Evolutionary conservation across 768 basidiomycete genomes (phyloP), one percentile per base, ranked within the genome.

Genomic region (Inosperma sp.): DNA sequence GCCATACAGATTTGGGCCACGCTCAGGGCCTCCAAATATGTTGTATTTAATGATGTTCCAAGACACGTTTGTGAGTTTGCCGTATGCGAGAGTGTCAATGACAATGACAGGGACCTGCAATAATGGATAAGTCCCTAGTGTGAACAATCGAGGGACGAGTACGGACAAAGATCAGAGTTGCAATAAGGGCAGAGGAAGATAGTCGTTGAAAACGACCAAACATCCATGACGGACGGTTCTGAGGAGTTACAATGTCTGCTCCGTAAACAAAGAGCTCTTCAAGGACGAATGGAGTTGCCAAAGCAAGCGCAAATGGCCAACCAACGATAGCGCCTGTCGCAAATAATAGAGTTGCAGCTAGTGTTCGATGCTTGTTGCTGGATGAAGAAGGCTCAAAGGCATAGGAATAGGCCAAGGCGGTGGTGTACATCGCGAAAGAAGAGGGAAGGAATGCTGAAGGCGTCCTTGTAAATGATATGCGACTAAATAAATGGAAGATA

Each of bases 41-140:
- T 99, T 99, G 76, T 99, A 98, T 44, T 72, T 74, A 59, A 98
- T 68, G 56, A 98, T 94, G 67, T 98, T 96, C 85, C 91, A 92
- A 1, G 95, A 88, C 3, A 91, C 88, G 48, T 95, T 65, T 5
- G 79, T 76, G 33, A 83, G 72, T 51, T 79, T 83, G 16, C 90
- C 90, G 62, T 97, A 99, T 2, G 87, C 91, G 54, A 84, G 72
- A 22, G 85, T 91, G 70, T 99, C 96, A 49, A 97, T 73, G 22
- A 73, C 75, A 51, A 89, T 67, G 57, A 95, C 85, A 2, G 94
- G 93, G 50, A 94, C 68, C 95, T 98, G 26, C 45, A 45, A 16
- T 19, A 12, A 48, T 35, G 4, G 13, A 55, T 49, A 13, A 52
- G 34, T n/a, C n/a, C n/a, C 44, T 21, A 22, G 27, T 4, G 52